Evolutionary conservation across 768 basidiomycete genomes (phyloP), one percentile per base, ranked within the genome.

Genomic region (Lactarius sp.): DNA sequence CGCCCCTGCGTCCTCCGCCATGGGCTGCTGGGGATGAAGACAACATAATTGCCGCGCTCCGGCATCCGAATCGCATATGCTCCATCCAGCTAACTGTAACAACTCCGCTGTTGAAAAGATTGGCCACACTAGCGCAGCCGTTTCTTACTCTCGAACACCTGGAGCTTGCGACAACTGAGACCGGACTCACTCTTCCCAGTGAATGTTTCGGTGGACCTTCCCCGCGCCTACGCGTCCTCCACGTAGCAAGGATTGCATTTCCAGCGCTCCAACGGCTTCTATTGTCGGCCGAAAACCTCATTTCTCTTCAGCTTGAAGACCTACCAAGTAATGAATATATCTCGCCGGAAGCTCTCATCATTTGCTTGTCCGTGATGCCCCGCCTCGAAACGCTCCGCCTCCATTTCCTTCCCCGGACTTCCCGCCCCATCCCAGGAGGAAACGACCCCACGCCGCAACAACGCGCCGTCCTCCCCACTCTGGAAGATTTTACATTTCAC

Each of bases 231-330:
- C 54, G 27, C 36, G 18, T 20, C 41, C 54, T 62, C n/a, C 47
- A 39, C 16, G 10, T 50, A 14, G 18, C 10, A n/a, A 41, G 12
- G 37, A 41, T 51, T n/a, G 49, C 18, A 22, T 31, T 50, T n/a
- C 57, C 57, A 13, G 51, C 39, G 27, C 42, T 58, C 14, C 51
- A 52, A 13, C 51, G 20, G 9, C 34, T 63, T 16, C 56, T 58
- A 16, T 46, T 39, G 18, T 58, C 42, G 18, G 52, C 50, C 10
- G 10, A 18, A 16, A 50, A 51, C 12, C 57, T 59, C 27, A 20
- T 59, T 50, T 50, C 47, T 13, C 51, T 63, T 39, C 56, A 58
- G 16, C 50, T 63, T 37, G 56, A 63, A 31, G 9, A 33, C 0
- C 12, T 63, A 52, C 62, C 56, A 8, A 41, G 42, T 8, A 10